Evolutionary conservation across 2,329 filamentous ascomycete species (phyloP), one percentile per base, ranked within the genome.

Genomic region (Fusarium sacchari): DNA sequence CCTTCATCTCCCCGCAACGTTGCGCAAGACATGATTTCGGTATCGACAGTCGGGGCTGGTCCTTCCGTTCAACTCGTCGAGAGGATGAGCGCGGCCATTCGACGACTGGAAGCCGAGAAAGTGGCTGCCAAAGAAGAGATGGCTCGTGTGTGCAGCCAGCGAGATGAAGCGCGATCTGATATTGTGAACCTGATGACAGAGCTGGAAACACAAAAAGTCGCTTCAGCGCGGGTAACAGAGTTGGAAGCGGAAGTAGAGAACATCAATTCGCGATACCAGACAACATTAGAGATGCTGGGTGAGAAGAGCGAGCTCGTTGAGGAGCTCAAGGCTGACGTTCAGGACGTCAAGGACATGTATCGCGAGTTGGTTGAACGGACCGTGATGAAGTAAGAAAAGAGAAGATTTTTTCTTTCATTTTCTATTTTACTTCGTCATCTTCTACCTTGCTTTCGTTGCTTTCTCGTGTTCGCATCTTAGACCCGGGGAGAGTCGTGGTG

Each of bases 251-350:
- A 94, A 75, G 85, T 97, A 56, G 84, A 83, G 34, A 89, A 90
- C 46, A 85, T 98, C 73, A 91, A 94, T 78, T 86, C 90, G 71
- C 88, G 96, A 77, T 97, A 98, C 80, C 91, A 97, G 80, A 96
- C 95, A 20, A 97, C 94, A 67, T 86, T 99, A 60, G 95, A 98
- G 84, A 92, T 98, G 90, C 84, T 99, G 64, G 96, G 96, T 4
- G 96, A 99, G 88, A 97, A 97, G 89, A 97, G 94, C 82, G 96
- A 99, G 86, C 86, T 93, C 79, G 95, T 97, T 5, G 95, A 97
- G 79, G 96, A 99, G 86, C 85, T 99, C 75, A 91, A 88, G 81
- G 92, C 93, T 18, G 96, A 98, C 86, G 93, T 99, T 60, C 87
- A 91, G 74, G 96, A 99, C 85, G 88, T 99, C 81, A 99, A 99